Evolutionary conservation across 768 basidiomycete genomes (phyloP), one percentile per base, ranked within the genome.

Genomic region (Phlebiopsis flavidoalba): DNA sequence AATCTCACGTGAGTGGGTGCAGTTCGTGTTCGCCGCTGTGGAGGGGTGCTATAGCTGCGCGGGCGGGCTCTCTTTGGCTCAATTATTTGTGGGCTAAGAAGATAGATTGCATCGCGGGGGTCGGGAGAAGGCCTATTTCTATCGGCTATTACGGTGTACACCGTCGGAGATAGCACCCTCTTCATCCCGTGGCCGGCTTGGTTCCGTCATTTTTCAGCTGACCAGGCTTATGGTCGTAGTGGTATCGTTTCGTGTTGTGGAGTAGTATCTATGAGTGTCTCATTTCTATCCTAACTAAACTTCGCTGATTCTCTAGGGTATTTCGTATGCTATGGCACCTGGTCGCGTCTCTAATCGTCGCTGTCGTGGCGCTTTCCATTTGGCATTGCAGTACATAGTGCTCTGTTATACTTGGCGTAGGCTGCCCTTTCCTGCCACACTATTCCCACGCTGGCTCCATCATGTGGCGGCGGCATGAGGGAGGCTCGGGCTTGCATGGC

Each of bases 91-190:
- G 24, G 82, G 77, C 1, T n/a, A n/a, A n/a, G n/a, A n/a, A n/a
- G n/a, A n/a, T n/a, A 70, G 81, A 12, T 74, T n/a, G 78, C n/a
- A 67, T 82, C 51, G 76, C 79, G 0, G 82, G 81, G 0, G 62
- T 77, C n/a, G 0, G 79, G 77, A 15, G 75, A 81, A 63, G 80
- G 80, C 14, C 68, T 81, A 14, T 78, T 78, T 63, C 71, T 79
- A 47, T 76, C 76, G 1, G 73, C 77, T 7, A 71, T 75, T 53
- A 78, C 76, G 1, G 73, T 75, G 43, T 77, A 76, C 56, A 67
- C 72, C 1, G 72, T 73, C 58, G 79, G n/a, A 81, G 63, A 76
- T 79, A 19, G 74, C 79, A n/a, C 78, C 79, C 2, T 66, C 73
- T 7, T 66, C 70, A 40, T 72, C 77, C 12, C 75, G 80, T 33